Base-by-base conservation (phyloP, 2,329 filamentous ascomycete species). In the Cladophialophora bantiana region DNA sequence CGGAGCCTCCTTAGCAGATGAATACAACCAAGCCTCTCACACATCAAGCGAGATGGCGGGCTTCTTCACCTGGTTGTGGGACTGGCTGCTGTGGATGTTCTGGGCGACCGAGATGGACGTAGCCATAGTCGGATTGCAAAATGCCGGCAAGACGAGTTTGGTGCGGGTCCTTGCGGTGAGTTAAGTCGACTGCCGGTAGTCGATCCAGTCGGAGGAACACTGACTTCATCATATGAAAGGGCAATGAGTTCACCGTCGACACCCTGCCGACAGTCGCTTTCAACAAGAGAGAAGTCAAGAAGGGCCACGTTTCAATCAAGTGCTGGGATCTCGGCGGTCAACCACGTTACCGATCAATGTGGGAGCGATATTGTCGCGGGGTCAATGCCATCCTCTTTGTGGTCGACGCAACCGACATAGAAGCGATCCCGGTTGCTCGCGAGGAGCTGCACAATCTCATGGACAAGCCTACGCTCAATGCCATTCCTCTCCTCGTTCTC, bases 81-180 rank as follows among this genome's bases (percentile, higher is more conserved):
- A 98, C 88, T 98, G 94, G 94, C 85, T 98, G 79, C 84, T 99
- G 83, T 90, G 94, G 84, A 91, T 95, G 76, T 98, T 99, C 83
- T 99, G 95, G 95, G 93, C 94, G 73, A 96, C 94, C 73, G 95
- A 99, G 84, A 97, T 99, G 94, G 95, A 99, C 82, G 94, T 99
- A 78, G 98, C 95, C 74, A 96, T 99, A 90, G 94, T 99, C 78
- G 95, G 95, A 31, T 83, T 99, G 77, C 95, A 99, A 79, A 98
- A 98, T 83, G 95, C 95, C 67, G 95, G 95, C 76, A 99, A 99
- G 83, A 98, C 95, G 45, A 98, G 94, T 69, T 81, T 99, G 76
- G 84, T 99, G 79, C 88, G 94, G 74, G 94, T 98, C 75, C 86
- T 99, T 75, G 94, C 94, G 84, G 95, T 99, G 89, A 87, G 94